These are phyloP conservation scores for Aureobasidium sp. DNA, from an alignment of 2,329 filamentous ascomycete species.

Conservation along the genomic window DNA sequence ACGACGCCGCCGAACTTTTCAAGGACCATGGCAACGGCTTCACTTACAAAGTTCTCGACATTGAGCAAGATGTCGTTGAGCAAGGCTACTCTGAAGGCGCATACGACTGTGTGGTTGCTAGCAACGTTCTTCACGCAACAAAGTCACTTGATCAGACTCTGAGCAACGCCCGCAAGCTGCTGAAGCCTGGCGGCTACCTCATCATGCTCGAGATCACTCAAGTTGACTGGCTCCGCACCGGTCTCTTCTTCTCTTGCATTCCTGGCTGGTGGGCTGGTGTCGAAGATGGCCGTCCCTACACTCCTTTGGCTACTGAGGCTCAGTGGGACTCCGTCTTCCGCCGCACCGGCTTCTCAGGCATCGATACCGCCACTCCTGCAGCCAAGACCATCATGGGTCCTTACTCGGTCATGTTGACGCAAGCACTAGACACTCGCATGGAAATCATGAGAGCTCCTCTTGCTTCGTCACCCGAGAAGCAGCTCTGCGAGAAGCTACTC, in stretches of 20 bases:
- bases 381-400: not conserved
- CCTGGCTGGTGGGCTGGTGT: conserved; percentile 32
- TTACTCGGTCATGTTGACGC: conserved; percentile 3
- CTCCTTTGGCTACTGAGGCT: conserved; percentile 24
- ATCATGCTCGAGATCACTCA: conserved; percentile 26
- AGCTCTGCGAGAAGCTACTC: not conserved
- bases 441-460: conserved; percentile 1
- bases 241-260: conserved; percentile 28
- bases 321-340: conserved; percentile 31
- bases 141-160: conserved; percentile 20
- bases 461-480: not conserved
- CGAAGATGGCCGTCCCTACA: conserved; percentile 23
- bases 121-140: conserved; percentile 25
- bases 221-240: conserved; percentile 22
- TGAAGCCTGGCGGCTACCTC: conserved; percentile 25
- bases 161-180: conserved; percentile 21
- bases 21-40: not conserved
- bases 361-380: conserved; percentile 20
- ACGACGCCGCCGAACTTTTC: not conserved
- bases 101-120: conserved; percentile 26
- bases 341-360: conserved; percentile 30
- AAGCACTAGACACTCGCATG: not conserved
- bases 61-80: conserved; percentile 33
- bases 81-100: conserved; percentile 38
- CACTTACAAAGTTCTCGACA: conserved; percentile 9